Evolutionary conservation across 208 protist genomes (phyloP).

Genomic region (Crithidia mellificae): DNA sequence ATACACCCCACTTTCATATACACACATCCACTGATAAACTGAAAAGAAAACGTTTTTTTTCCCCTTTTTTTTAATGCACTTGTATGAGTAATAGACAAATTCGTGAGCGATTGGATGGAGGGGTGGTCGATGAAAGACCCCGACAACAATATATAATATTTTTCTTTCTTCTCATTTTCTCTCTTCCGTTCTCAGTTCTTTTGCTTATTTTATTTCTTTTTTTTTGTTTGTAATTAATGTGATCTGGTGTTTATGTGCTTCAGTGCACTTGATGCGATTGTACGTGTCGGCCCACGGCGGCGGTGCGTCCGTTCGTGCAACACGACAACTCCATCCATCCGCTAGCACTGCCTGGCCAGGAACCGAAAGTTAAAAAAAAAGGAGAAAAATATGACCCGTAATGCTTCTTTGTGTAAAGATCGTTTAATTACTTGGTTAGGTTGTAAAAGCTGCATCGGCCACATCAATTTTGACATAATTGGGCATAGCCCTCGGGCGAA

Average conservation of each 20-base stretch:
- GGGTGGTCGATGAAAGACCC: neutral
- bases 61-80: neutral
- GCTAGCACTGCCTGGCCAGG: neutral
- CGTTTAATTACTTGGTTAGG: too few relatives aligned
- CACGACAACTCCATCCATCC: neutral
- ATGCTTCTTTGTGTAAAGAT: too few relatives aligned
- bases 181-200: too few relatives aligned
- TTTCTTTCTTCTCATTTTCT: neutral
- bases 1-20: too few relatives aligned
- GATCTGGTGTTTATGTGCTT: neutral
- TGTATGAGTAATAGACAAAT: too few relatives aligned
- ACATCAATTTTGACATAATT: too few relatives aligned
- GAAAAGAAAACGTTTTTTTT: neutral
- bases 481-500: too few relatives aligned
- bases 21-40: too few relatives aligned
- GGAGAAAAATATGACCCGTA: neutral
- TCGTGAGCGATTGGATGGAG: neutral
- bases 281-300: neutral
- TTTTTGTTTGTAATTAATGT: neutral
- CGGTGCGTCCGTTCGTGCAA: too few relatives aligned
- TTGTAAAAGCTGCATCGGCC: too few relatives aligned
- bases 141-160: constrained; percentile 1
- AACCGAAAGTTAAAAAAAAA: neutral
- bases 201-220: too few relatives aligned
- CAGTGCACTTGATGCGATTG: neutral